Base-by-base conservation (phyloP, 148 eudicot species). In the Hydrangea macrophylla region DNA sequence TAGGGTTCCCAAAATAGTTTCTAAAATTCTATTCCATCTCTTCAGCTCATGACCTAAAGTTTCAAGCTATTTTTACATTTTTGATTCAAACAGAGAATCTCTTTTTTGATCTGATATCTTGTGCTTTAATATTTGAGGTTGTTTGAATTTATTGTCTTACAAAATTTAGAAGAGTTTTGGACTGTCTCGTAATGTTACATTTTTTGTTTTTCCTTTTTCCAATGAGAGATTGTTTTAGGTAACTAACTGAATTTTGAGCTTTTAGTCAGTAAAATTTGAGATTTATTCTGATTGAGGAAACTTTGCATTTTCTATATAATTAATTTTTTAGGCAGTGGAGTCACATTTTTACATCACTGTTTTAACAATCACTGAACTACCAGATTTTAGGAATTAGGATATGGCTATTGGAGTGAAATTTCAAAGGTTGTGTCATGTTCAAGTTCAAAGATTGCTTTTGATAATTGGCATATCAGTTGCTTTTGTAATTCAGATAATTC, bases 381-480 rank as follows among this genome's bases (percentile, higher is more conserved):
- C n/a, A n/a, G n/a, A n/a, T n/a, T 13, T 32, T 54, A 32, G 8
- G 10, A 54, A 45, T 65, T 62, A 35, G 25, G 42, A 50, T 12
- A 82, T 82, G 85, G 74, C 48, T 36, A 31, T 60, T 44, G 68
- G 65, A 23, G 32, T 31, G 64, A 48, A 54, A 36, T 28, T 64
- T 75, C 76, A 31, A 56, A 68, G 74, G 55, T 42, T 72, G 25
- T 60, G 30, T 69, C 55, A 27, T 33, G 32, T 78, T 12, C 66
- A 60, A 48, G 72, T 71, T 65, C 42, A 61, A 64, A 69, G 72
- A 50, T 70, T 86, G 10, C 28, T 83, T 22, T 63, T 63, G 31
- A 24, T 81, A 32, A 53, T 75, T 60, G 84, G 74, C 40, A 56
- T 78, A 67, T 33, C 76, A 2, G 82, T 58, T 54, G 55, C 54